A percentile compares a stretch with the other conserved stretches of the same genome.
Evolutionary conservation across 345 rosid species (phyloP).

Genomic region (Eucalyptus dawsonii): DNA sequence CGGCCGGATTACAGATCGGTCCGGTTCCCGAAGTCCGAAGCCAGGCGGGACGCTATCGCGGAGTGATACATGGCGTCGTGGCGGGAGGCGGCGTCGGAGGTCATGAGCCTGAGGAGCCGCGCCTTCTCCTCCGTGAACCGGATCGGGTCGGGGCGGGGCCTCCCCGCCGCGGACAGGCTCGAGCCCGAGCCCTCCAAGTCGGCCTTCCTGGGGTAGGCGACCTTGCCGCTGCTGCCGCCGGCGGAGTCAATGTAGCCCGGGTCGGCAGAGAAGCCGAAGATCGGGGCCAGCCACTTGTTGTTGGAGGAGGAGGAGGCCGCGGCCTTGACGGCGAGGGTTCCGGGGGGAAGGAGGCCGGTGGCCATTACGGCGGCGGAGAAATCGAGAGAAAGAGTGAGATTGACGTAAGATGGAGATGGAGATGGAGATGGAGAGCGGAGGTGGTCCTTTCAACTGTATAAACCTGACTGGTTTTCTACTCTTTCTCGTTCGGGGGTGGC

Average conservation of each 20-base stretch:
- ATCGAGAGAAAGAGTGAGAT: neutral
- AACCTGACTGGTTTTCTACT: neutral
- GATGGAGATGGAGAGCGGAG: neutral
- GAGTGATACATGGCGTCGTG: slow-evolving; percentile 80
- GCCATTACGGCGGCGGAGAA: slow-evolving; percentile 10
- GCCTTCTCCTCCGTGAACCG: slow-evolving; percentile 58
- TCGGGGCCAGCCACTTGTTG: slow-evolving; percentile 38
- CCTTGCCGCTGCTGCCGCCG: neutral
- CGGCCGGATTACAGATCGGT: slow-evolving; percentile 4
- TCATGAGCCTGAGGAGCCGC: slow-evolving; percentile 45
- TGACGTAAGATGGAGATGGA: neutral
- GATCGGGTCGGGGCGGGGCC: slow-evolving; percentile 25
- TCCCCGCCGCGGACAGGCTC: neutral
- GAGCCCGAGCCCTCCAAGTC: neutral
- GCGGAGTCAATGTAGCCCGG: slow-evolving; percentile 34
- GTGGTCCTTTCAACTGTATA: neutral
- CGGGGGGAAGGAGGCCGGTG: slow-evolving; percentile 8
- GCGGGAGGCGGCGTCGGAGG: slow-evolving; percentile 13
- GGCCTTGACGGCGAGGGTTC: slow-evolving; percentile 2
- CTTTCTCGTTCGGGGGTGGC: neutral
- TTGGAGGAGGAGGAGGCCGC: neutral
- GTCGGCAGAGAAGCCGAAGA: slow-evolving; percentile 43
- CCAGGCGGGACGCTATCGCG: slow-evolving; percentile 49
- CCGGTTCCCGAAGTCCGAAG: slow-evolving; percentile 24
- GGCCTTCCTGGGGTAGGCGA: neutral